Conservation (phyloP, 2,329 filamentous ascomycete genomes). For the Colletotrichum tanaceti region DNA sequence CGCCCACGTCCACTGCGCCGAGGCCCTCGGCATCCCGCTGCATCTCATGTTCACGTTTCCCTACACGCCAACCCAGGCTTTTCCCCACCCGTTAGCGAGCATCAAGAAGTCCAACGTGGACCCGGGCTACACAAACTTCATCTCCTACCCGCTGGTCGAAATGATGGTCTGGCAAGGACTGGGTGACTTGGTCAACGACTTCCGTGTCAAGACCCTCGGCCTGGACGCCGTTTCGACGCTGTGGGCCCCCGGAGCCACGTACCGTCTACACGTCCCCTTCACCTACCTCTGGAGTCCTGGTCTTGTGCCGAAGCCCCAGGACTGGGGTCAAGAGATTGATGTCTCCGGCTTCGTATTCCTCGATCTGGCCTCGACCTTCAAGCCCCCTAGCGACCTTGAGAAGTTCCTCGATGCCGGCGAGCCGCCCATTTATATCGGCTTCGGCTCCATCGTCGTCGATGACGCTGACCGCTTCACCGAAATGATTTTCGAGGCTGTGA, state of each 20-base stretch:
- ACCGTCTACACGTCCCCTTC: conserved; percentile 78
- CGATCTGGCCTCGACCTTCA: conserved; percentile 71
- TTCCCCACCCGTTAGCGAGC: conserved; percentile 82
- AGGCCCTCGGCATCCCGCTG: conserved; percentile 80
- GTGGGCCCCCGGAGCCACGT: conserved; percentile 80
- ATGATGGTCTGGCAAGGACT: conserved; percentile 93
- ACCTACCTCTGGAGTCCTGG: conserved; percentile 79
- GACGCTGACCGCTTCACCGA: conserved; percentile 75
- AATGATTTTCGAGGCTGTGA: conserved; percentile 77
- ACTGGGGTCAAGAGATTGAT: conserved; percentile 78
- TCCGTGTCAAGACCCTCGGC: conserved; percentile 74
- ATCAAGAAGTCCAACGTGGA: conserved; percentile 80
- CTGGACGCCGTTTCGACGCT: conserved; percentile 80
- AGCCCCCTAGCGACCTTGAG: conserved; percentile 66
- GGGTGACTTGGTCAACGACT: conserved; percentile 81
- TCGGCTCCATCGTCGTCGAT: conserved; percentile 81
- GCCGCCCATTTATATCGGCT: conserved; percentile 78
- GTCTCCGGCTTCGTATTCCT: conserved; percentile 84
- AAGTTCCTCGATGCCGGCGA: conserved; percentile 68
- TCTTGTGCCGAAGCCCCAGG: conserved; percentile 73
- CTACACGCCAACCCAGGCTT: conserved; percentile 79
- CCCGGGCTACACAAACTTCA: conserved; percentile 80
- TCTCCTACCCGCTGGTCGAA: conserved; percentile 83
- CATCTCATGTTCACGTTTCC: conserved; percentile 93
- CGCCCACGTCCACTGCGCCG: conserved; percentile 82